Percentiles rank a stretch among this genome's conserved stretches.
Evolutionary conservation across 768 basidiomycete genomes (phyloP).

Genomic region (Amanita muscaria): DNA sequence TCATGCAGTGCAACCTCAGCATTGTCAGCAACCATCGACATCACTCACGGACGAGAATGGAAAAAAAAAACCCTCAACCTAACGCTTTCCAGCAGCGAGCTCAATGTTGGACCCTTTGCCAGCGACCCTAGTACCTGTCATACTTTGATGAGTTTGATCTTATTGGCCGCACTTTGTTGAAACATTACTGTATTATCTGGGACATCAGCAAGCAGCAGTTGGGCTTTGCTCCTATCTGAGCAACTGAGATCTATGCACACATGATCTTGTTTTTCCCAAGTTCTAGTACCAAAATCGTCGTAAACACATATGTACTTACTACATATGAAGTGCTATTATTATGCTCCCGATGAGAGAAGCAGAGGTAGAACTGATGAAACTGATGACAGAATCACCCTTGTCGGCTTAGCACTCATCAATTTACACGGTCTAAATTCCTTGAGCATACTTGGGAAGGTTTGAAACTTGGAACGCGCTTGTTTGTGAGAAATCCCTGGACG

Average conservation of each 20-base stretch:
- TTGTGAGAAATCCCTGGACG: no score
- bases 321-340: no score
- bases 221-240: conserved; percentile 42
- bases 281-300: no score
- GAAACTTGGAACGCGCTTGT: no score
- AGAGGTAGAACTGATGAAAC: no score
- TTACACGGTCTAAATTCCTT: neutral
- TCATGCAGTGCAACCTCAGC: conserved; percentile 37
- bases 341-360: no score
- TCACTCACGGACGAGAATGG: conserved; percentile 47
- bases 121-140: conserved; percentile 41
- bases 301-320: no score
- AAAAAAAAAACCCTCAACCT: conserved; percentile 37
- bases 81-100: conserved; percentile 47
- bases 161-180: conserved; percentile 46
- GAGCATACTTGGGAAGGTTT: no score
- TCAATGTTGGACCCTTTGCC: conserved; percentile 50
- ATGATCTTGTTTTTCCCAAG: neutral
- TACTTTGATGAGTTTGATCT: conserved; percentile 41
- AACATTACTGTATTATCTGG: conserved; percentile 56
- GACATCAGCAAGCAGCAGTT: conserved; percentile 40
- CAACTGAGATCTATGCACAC: neutral
- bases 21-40: conserved; percentile 42
- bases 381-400: no score
- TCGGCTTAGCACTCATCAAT: no score